Conservation (phyloP, 2,329 filamentous ascomycete genomes). For the Venturia nashicola region DNA sequence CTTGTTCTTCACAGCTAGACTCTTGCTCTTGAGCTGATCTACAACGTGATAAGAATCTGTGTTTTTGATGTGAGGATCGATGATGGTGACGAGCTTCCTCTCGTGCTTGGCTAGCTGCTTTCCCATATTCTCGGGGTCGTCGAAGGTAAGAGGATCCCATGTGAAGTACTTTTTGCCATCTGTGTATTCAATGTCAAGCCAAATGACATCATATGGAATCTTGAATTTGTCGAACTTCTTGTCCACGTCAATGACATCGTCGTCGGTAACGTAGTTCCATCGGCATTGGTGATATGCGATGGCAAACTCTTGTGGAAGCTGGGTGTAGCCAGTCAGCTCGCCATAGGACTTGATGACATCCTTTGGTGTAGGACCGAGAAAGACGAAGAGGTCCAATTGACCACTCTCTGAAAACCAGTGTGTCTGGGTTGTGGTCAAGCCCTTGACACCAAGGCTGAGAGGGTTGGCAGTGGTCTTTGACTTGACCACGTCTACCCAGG, state of each 20-base stretch:
- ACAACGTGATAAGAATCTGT: constrained; percentile 63
- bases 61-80: constrained; percentile 98
- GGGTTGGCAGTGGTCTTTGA: constrained; percentile 61
- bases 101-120: constrained; percentile 75
- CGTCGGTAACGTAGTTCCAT: constrained; percentile 97
- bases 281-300: constrained; percentile 95
- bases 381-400: constrained; percentile 82
- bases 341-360: constrained; percentile 74
- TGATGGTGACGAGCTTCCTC: constrained; percentile 84
- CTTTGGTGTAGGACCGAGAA: constrained; percentile 76
- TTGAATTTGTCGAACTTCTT: constrained; percentile 89
- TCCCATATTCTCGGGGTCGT: constrained; percentile 75
- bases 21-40: constrained; percentile 72
- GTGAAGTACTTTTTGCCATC: constrained; percentile 98
- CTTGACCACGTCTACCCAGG: constrained; percentile 93
- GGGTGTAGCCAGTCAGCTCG: constrained; percentile 82
- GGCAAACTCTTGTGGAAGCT: constrained; percentile 83
- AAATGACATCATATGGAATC: constrained; percentile 97
- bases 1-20: constrained; percentile 79
- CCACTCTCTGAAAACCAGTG: constrained; percentile 97
- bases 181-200: constrained; percentile 96
- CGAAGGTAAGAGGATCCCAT: constrained; percentile 83
- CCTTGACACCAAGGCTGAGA: constrained; percentile 55
- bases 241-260: constrained; percentile 94
- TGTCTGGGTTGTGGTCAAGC: constrained; percentile 68